phyloP scores from a whole-genome alignment of 129 eudicot species.

The Pittosporum tobira region DNA sequence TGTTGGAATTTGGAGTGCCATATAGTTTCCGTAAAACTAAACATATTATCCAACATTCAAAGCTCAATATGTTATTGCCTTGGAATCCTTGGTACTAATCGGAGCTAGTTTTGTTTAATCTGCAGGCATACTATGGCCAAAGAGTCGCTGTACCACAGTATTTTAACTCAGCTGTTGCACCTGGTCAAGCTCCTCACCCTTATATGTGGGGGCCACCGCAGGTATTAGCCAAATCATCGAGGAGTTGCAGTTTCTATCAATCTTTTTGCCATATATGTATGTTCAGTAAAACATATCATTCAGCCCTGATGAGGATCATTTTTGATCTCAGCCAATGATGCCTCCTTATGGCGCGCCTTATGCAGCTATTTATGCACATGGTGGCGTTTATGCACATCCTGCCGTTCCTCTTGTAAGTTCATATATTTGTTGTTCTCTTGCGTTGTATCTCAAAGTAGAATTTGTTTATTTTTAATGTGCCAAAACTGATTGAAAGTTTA shows the following conservation, averaged over 20 bases:
- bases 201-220: slow-evolving; percentile 99
- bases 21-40: too few species aligned
- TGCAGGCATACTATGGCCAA: slow-evolving; percentile 92
- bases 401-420: slow-evolving; percentile 79
- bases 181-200: slow-evolving; percentile 83
- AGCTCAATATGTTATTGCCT: background rate
- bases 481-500: too few species aligned
- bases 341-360: slow-evolving; percentile 80
- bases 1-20: too few species aligned
- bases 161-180: slow-evolving; percentile 61
- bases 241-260: background rate
- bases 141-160: slow-evolving; percentile 83
- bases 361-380: slow-evolving; percentile 86
- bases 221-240: slow-evolving; percentile 32
- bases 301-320: background rate
- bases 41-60: too few species aligned
- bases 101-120: background rate
- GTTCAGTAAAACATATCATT: background rate
- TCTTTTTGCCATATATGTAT: background rate
- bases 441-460: background rate
- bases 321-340: slow-evolving; percentile 63
- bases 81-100: slow-evolving; percentile 2
- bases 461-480: background rate
- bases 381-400: slow-evolving; percentile 91
- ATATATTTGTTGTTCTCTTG: background rate